These are phyloP conservation scores for Talaromyces stipitatus DNA, from an alignment of 495 filamentous ascomycete species.

Conservation along the genomic window DNA sequence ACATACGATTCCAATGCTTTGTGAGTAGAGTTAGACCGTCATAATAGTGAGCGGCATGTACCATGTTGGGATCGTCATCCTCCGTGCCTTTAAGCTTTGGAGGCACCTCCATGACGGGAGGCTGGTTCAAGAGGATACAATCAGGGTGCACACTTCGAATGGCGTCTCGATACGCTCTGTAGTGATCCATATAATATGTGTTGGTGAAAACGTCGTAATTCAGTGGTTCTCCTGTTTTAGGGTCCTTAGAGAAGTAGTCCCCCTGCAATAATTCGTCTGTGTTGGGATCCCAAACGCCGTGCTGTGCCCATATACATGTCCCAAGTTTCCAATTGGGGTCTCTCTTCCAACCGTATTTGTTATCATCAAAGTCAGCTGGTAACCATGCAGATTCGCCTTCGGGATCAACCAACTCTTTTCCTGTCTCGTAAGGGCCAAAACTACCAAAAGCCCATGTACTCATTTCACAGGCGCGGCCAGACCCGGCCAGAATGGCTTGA, in stretches of 20 bases:
- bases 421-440: constrained; percentile 85
- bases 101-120: constrained; percentile 85
- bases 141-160: constrained; percentile 69
- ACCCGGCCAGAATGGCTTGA: constrained; percentile 86
- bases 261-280: constrained; percentile 71
- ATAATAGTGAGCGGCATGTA: constrained; percentile 92
- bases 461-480: constrained; percentile 81
- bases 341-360: constrained; percentile 81
- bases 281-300: constrained; percentile 86
- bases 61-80: constrained; percentile 84
- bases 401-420: constrained; percentile 75
- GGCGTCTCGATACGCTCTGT: constrained; percentile 63
- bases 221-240: constrained; percentile 58
- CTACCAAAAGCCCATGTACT: constrained; percentile 90
- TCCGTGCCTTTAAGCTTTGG: constrained; percentile 78
- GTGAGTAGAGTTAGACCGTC: constrained; percentile 95
- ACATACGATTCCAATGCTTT: constrained; percentile 94
- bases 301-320: constrained; percentile 93
- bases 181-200: constrained; percentile 80
- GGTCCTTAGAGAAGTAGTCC: constrained; percentile 80
- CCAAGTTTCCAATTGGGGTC: constrained; percentile 86
- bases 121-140: constrained; percentile 85
- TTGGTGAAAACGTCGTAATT: constrained; percentile 83
- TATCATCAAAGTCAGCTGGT: constrained; percentile 70
- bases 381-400: constrained; percentile 82